A percentile compares a stretch with the other conserved stretches of the same genome.
phyloP scores from a whole-genome alignment of 192 early-diverging fungal genomes.

The Backusella luteola region DNA sequence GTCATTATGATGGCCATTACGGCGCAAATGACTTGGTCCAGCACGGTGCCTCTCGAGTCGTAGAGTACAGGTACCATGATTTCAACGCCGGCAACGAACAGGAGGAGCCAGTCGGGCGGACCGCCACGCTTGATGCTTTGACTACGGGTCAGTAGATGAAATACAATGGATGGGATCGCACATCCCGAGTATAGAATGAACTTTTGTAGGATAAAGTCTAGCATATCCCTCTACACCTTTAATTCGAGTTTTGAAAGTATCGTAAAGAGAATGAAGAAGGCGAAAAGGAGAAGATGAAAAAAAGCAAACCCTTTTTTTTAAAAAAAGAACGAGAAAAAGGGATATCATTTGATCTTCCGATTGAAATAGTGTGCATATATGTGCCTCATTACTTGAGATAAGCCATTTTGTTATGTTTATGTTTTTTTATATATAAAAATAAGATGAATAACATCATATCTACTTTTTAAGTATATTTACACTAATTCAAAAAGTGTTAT shows the following conservation, averaged over 20 bases:
- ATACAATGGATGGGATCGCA: not conserved
- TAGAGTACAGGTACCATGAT: not conserved
- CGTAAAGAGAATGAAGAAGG: not conserved
- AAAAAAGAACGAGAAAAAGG: too few species aligned
- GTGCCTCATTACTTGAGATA: not conserved
- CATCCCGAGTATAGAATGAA: slow-evolving; percentile 1
- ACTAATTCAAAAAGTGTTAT: not conserved
- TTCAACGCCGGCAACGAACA: not conserved
- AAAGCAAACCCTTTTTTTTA: not conserved
- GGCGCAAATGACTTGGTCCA: slow-evolving; percentile 1
- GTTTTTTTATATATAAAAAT: not conserved
- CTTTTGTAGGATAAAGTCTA: slow-evolving; percentile 1
- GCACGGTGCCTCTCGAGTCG: not conserved
- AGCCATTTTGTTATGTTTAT: not conserved
- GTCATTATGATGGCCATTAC: slow-evolving; percentile 12
- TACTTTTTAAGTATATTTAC: not conserved
- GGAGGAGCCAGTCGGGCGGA: not conserved
- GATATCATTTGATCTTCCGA: not conserved
- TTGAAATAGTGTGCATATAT: not conserved
- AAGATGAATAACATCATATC: not conserved
- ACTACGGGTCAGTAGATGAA: not conserved
- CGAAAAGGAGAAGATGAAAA: not conserved
- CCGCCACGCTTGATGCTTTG: not conserved
- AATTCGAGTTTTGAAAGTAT: not conserved
- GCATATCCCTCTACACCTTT: not conserved